Evolutionary conservation across 345 rosid species (phyloP), one percentile per base, ranked within the genome.

Genomic region (Aquilaria sinensis): DNA sequence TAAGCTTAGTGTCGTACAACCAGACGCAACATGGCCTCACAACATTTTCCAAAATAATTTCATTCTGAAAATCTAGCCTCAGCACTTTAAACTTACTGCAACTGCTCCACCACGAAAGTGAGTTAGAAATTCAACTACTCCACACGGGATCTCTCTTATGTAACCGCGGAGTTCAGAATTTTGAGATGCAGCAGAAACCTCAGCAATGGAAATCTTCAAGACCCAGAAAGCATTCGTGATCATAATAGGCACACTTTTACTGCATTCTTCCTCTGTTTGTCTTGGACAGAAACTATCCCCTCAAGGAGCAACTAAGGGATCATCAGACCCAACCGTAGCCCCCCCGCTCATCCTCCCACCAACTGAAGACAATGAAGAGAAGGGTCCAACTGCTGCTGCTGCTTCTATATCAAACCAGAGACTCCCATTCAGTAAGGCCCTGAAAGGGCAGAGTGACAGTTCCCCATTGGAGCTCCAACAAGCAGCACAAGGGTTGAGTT

Each of bases 381-480:
- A 37, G 43, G 5, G 43, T 34, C 62, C 8, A 4, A 5, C 3
- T 5, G 43, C 43, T 37, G 7, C 43, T 49, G 23, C 45, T 33
- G 31, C 64, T 53, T 60, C 71, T 2, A 50, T 43, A 12, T 10
- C 9, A 5, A 48, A 41, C 55, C 64, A 52, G 15, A 52, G 49
- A 1, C 29, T 15, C 33, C 68, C 30, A 23, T 43, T 53, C 41
- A 56, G 47, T 12, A 37, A 60, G 53, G 57, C 68, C 34, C 14
- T 61, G 10, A 61, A 56, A 0, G 69, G 59, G 10, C 62, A 68
- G 55, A 66, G 7, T 37, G 43, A 37, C 43, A 37, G 61, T 57
- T 46, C 74, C 55, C 79, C 67, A 51, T 6, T 53, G 51, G 73
- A 71, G 51, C 68, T 55, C 66, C 77, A 76, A 31, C 81, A 68